Percentiles rank a stretch among this genome's conserved stretches.
phyloP scores from a whole-genome alignment of 1,139 yeast species.

The Blastobotrys proliferans region DNA sequence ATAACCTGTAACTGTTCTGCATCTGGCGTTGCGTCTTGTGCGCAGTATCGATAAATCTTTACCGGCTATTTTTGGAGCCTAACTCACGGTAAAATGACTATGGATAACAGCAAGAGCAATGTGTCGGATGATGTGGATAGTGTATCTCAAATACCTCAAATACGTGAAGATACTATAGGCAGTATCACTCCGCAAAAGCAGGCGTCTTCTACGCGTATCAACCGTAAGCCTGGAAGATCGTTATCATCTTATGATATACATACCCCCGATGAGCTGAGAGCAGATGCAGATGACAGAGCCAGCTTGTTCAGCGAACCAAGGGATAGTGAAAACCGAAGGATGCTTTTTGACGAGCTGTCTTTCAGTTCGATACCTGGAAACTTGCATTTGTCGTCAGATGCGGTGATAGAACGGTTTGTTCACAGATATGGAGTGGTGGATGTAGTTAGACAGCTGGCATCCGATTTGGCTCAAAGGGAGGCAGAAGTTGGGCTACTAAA shows the following conservation, averaged over 20 bases:
- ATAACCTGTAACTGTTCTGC: too few relatives aligned
- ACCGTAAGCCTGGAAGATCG: not conserved
- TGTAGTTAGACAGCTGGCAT: slow-evolving; percentile 46
- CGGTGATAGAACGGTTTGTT: slow-evolving; percentile 38
- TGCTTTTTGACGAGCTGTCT: slow-evolving; percentile 26
- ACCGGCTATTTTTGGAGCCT: too few relatives aligned
- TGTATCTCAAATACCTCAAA: too few relatives aligned
- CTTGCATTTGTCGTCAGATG: slow-evolving; percentile 36
- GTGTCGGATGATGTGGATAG: too few relatives aligned
- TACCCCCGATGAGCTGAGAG: slow-evolving; percentile 4
- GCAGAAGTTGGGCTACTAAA: slow-evolving; percentile 44
- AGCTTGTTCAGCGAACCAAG: slow-evolving; percentile 14
- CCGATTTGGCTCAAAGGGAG: slow-evolving; percentile 48
- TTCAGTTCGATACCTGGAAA: slow-evolving; percentile 36
- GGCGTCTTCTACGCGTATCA: not conserved
- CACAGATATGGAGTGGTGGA: slow-evolving; percentile 41
- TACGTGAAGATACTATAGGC: too few relatives aligned
- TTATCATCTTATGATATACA: not conserved
- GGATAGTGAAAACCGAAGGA: slow-evolving; percentile 15
- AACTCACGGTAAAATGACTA: too few relatives aligned
- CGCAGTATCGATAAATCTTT: too few relatives aligned
- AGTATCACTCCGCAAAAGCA: too few relatives aligned
- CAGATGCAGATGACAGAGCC: slow-evolving; percentile 11
- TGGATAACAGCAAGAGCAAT: too few relatives aligned
- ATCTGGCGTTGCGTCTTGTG: too few relatives aligned